Evolutionary conservation across 495 filamentous ascomycete species (phyloP).

Genomic region (Xylaria sp.): DNA sequence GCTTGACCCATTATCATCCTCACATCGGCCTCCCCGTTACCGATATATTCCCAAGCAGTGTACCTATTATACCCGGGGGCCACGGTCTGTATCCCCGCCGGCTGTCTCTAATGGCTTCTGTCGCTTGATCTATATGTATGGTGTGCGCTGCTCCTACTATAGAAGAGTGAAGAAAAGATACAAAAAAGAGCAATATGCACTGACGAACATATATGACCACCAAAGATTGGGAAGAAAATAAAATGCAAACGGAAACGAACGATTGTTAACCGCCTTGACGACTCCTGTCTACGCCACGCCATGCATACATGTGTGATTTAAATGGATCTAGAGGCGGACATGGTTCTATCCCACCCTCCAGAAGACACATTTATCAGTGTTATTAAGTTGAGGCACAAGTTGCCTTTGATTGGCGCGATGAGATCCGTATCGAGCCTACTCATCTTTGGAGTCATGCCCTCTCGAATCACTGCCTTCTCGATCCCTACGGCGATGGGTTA

Average conservation of each 20-base stretch:
- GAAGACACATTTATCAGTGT: background rate
- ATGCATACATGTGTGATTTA: slow-evolving; percentile 18
- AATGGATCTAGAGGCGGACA: background rate
- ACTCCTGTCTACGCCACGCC: slow-evolving; percentile 16
- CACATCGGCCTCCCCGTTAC: background rate
- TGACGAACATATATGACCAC: background rate
- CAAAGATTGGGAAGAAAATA: background rate
- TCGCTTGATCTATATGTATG: slow-evolving; percentile 6
- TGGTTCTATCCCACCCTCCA: background rate
- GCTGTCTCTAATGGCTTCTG: background rate
- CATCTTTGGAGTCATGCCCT: slow-evolving; percentile 32
- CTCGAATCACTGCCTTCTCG: slow-evolving; percentile 39
- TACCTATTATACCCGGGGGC: background rate
- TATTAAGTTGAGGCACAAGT: background rate
- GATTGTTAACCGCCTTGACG: background rate
- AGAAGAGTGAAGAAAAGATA: slow-evolving; percentile 1
- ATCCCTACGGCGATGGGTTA: slow-evolving; percentile 47
- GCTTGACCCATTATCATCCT: background rate
- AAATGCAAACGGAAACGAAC: slow-evolving; percentile 12
- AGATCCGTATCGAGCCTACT: slow-evolving; percentile 16
- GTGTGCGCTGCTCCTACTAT: background rate
- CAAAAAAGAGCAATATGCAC: slow-evolving; percentile 1
- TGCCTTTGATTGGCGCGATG: background rate
- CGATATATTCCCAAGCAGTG: background rate
- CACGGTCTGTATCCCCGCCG: background rate